Evolutionary conservation across 169 alveolate genomes (phyloP).

Genomic region (Neospora caninum): DNA sequence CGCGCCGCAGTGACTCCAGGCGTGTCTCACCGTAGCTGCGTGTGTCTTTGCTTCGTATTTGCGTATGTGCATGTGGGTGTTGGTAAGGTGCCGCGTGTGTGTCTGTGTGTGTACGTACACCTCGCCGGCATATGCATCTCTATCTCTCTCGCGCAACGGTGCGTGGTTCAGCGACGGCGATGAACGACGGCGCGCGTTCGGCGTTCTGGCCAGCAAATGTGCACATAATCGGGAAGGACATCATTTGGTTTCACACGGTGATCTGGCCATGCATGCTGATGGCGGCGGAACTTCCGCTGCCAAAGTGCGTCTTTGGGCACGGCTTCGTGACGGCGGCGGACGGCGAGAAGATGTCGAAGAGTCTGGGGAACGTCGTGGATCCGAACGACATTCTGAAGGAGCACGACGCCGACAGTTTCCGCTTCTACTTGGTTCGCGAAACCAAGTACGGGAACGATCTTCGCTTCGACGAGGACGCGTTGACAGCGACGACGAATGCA

Average conservation of each 20-base stretch:
- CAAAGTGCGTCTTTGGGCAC: conserved; percentile 89
- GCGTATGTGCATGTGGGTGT: too few relatives aligned
- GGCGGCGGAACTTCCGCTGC: conserved; percentile 83
- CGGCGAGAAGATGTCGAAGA: conserved; percentile 94
- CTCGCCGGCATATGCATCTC: too few relatives aligned
- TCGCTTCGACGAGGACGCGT: conserved; percentile 62
- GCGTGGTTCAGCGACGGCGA: neutral
- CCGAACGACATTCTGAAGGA: conserved; percentile 64
- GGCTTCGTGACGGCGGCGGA: conserved; percentile 93
- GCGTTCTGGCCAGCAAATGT: conserved; percentile 78
- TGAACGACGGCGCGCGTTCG: neutral
- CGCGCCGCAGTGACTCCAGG: too few relatives aligned
- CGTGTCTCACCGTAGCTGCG: too few relatives aligned
- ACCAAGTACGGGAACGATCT: conserved; percentile 61
- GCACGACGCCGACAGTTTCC: conserved; percentile 69
- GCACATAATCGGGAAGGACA: conserved; percentile 87
- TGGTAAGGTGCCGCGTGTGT: too few relatives aligned
- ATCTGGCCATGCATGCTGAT: conserved; percentile 91
- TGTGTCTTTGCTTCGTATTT: too few relatives aligned
- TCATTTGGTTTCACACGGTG: conserved; percentile 93
- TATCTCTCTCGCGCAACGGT: neutral
- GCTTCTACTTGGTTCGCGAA: conserved; percentile 73
- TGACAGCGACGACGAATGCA: conserved; percentile 64
- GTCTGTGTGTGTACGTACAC: too few relatives aligned
- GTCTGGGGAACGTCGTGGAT: conserved; percentile 74